These are phyloP conservation scores for Globisporangium okanoganense DNA, from an alignment of 352 stramenopile genomes.

Conservation along the genomic window DNA sequence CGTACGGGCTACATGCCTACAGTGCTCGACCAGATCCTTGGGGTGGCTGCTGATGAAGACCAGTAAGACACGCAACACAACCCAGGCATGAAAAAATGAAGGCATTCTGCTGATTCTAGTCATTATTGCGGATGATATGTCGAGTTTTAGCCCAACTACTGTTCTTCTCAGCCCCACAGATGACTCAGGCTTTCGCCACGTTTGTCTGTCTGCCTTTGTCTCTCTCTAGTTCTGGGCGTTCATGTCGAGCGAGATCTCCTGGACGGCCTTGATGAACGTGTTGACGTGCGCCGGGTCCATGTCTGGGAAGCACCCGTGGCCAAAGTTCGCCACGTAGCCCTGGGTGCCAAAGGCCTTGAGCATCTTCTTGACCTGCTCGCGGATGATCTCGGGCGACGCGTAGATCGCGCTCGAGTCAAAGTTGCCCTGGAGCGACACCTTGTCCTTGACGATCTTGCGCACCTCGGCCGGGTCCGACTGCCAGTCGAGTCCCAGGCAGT, in stretches of 20 bases:
- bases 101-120: neutral
- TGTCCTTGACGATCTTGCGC: constrained; percentile 71
- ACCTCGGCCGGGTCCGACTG: constrained; percentile 91
- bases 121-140: neutral
- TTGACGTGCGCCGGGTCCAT: constrained; percentile 93
- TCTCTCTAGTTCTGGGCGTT: constrained; percentile 42
- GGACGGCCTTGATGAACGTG: constrained; percentile 95
- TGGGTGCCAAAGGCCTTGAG: constrained; percentile 93
- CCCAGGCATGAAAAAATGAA: neutral
- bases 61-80: neutral
- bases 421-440: constrained; percentile 90
- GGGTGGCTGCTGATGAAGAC: neutral
- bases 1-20: neutral
- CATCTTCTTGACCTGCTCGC: constrained; percentile 90
- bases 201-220: neutral
- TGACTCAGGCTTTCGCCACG: too few relatives aligned
- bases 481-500: constrained; percentile 94
- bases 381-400: constrained; percentile 81
- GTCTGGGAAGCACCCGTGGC: constrained; percentile 96
- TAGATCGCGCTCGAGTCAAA: constrained; percentile 90
- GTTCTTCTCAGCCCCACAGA: too few relatives aligned
- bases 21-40: neutral
- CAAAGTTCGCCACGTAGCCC: constrained; percentile 97
- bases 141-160: neutral
- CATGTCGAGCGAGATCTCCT: constrained; percentile 90